A percentile compares a stretch with the other conserved stretches of the same genome.
phyloP scores from a whole-genome alignment of 148 eudicot genomes.

The Camellia granthamiana region DNA sequence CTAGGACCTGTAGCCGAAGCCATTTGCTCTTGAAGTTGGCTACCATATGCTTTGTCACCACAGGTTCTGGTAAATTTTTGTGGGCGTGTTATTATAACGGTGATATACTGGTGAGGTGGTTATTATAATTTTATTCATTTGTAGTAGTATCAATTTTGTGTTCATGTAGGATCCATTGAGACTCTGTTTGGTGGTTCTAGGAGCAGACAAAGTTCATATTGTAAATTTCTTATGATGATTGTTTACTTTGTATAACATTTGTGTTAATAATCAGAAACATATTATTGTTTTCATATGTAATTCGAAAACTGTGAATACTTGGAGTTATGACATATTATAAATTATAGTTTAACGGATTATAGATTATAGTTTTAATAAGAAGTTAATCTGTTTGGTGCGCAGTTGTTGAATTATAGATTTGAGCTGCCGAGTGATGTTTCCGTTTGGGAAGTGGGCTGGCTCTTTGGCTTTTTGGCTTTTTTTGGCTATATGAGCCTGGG shows the following conservation, averaged over 20 bases:
- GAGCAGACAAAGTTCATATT: slow-evolving; percentile 16
- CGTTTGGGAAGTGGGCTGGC: too few species aligned
- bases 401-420: too few species aligned
- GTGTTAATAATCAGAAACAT: slow-evolving; percentile 22
- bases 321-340: neutral
- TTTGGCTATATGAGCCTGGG: too few species aligned
- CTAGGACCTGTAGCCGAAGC: neutral
- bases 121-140: neutral
- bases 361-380: too few species aligned
- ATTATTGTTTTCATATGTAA: slow-evolving; percentile 1
- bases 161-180: neutral
- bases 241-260: slow-evolving; percentile 10
- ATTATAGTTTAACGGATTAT: too few species aligned
- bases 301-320: neutral
- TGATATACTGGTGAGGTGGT: neutral
- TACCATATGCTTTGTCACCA: neutral
- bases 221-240: slow-evolving; percentile 18
- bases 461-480: too few species aligned
- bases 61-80: slow-evolving; percentile 8
- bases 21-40: neutral
- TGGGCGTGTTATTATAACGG: neutral
- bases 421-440: too few species aligned
- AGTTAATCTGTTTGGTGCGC: too few species aligned
- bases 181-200: slow-evolving; percentile 16
- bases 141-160: slow-evolving; percentile 17